Conservation (phyloP, 2,329 filamentous ascomycete genomes). For the Scedosporium apiospermum region DNA sequence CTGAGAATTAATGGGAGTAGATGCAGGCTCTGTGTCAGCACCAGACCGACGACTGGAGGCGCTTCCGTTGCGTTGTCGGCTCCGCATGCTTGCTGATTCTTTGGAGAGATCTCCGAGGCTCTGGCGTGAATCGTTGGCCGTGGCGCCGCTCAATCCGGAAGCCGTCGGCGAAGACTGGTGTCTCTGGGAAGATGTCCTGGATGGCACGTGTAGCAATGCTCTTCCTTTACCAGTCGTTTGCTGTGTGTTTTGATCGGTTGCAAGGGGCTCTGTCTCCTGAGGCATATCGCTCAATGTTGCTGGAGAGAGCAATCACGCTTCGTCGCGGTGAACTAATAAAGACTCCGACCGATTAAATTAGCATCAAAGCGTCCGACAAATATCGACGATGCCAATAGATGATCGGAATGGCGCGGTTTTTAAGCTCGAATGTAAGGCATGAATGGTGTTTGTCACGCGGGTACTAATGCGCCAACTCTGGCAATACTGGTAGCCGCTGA, state of each 20-base stretch:
- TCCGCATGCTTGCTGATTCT: conserved; percentile 55
- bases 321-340: neutral
- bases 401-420: neutral
- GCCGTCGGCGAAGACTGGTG: conserved; percentile 50
- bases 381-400: neutral
- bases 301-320: neutral
- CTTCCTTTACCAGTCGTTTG: conserved; percentile 21
- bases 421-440: neutral
- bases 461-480: neutral
- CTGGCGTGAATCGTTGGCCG: conserved; percentile 48
- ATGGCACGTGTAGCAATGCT: conserved; percentile 42
- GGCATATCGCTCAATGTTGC: neutral
- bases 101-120: conserved; percentile 57
- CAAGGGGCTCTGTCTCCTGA: neutral
- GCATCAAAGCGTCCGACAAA: neutral
- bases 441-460: neutral
- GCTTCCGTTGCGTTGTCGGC: conserved; percentile 56
- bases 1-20: conserved; percentile 38
- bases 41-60: conserved; percentile 55
- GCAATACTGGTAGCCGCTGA: neutral
- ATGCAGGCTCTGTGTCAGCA: conserved; percentile 41
- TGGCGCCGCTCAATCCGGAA: conserved; percentile 51
- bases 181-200: conserved; percentile 52
- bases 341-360: neutral
- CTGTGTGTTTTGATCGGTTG: neutral